These are phyloP conservation scores for Trametes cingulata DNA, from an alignment of 768 basidiomycete genomes.

Conservation along the genomic window DNA sequence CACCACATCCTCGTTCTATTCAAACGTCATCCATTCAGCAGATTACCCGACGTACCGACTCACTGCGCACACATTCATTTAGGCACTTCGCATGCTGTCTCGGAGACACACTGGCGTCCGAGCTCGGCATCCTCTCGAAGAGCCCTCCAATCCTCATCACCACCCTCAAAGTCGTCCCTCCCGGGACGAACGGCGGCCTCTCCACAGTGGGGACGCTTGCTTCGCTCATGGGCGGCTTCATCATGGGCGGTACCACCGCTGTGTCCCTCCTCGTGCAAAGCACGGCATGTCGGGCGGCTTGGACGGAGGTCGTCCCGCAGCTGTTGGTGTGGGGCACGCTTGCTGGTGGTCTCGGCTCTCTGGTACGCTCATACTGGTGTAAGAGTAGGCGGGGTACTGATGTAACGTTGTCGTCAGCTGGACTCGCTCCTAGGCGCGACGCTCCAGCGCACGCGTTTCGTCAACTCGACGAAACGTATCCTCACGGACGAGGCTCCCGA, in stretches of 20 bases:
- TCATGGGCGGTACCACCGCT: constrained; percentile 68
- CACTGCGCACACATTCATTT: not conserved
- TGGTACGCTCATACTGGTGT: constrained; percentile 47
- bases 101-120: constrained; percentile 91
- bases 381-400: constrained; percentile 3
- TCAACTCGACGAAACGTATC: constrained; percentile 57
- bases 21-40: too few species aligned
- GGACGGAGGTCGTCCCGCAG: constrained; percentile 39
- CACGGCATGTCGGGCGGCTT: constrained; percentile 46
- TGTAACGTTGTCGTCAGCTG: constrained; percentile 45
- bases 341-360: constrained; percentile 77
- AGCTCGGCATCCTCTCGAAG: constrained; percentile 83
- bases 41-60: too few species aligned
- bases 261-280: constrained; percentile 63
- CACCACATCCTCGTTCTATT: too few species aligned
- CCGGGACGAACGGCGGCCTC: constrained; percentile 90
- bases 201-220: constrained; percentile 73
- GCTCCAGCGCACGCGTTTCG: constrained; percentile 78
- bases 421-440: constrained; percentile 90
- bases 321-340: constrained; percentile 60
- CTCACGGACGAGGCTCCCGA: constrained; percentile 54
- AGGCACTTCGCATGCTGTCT: constrained; percentile 90
- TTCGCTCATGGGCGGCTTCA: constrained; percentile 68
- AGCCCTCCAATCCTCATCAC: constrained; percentile 76
- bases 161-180: constrained; percentile 71